Conservation (phyloP, 371 early-diverging fungal species). For the Saksenaea vasiformis region DNA sequence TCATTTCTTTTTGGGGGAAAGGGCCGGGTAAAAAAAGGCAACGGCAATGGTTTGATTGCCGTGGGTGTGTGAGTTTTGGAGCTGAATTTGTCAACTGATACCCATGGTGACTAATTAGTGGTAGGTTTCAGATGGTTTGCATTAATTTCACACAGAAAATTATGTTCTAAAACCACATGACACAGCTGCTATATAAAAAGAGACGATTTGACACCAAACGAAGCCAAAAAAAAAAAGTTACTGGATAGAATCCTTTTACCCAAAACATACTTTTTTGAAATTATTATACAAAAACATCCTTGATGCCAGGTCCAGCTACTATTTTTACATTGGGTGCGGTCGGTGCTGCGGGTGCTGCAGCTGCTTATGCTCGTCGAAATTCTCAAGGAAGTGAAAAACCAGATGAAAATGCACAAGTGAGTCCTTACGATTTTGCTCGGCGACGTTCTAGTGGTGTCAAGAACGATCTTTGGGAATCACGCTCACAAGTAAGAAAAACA, state of each 20-base stretch:
- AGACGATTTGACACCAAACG: no score
- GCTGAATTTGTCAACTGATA: not conserved
- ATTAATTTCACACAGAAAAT: constrained; percentile 3
- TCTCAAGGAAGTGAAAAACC: constrained; percentile 11
- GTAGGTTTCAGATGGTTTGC: not conserved
- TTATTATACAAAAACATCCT: not conserved
- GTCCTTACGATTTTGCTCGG: constrained; percentile 34
- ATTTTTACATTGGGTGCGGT: constrained; percentile 47
- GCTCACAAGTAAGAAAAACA: constrained; percentile 30
- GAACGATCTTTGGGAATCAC: constrained; percentile 30
- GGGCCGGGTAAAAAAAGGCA: no score
- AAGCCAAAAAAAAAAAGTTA: no score
- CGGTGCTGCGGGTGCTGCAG: constrained; percentile 41
- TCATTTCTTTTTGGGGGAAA: not conserved
- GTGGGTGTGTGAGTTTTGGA: not conserved
- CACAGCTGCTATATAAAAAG: not conserved
- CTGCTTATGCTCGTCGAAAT: constrained; percentile 25
- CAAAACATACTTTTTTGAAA: not conserved
- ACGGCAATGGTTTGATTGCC: not conserved
- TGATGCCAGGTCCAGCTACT: constrained; percentile 48
- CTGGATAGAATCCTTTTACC: not conserved
- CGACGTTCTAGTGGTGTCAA: constrained; percentile 33
- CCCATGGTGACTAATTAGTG: not conserved
- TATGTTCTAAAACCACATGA: not conserved
- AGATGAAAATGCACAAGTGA: constrained; percentile 9